phyloP scores from a whole-genome alignment of 2,329 filamentous ascomycete species.

The Monosporascus ibericus region DNA sequence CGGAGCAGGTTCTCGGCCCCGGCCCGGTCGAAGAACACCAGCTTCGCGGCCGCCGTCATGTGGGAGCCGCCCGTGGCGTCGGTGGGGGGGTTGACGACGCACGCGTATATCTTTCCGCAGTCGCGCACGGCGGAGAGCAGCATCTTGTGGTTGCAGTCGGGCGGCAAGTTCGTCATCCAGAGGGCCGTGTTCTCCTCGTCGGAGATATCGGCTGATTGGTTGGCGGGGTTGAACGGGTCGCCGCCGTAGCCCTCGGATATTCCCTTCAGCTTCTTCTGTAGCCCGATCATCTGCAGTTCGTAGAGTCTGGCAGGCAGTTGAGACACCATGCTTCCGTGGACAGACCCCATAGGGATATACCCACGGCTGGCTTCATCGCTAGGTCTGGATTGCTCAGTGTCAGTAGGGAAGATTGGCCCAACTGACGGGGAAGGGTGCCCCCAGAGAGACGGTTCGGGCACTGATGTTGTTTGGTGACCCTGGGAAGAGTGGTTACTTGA shows the following conservation, averaged over 20 bases:
- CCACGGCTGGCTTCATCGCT: background rate
- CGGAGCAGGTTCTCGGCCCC: conserved; percentile 42
- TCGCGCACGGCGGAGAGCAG: conserved; percentile 38
- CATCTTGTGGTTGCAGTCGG: conserved; percentile 32
- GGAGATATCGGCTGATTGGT: conserved; percentile 34
- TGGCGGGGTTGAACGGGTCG: conserved; percentile 28
- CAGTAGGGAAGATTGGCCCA: too few relatives aligned
- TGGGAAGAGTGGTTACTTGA: too few relatives aligned
- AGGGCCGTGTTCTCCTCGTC: conserved; percentile 41
- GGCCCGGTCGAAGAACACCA: conserved; percentile 43
- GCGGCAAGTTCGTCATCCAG: conserved; percentile 47
- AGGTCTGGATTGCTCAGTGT: too few relatives aligned
- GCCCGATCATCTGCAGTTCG: background rate
- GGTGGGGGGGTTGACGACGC: conserved; percentile 45
- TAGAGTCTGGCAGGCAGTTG: background rate
- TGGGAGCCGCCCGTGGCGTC: conserved; percentile 24
- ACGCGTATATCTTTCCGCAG: conserved; percentile 45
- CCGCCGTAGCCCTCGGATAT: conserved; percentile 34
- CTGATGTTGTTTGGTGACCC: too few relatives aligned
- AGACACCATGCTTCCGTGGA: background rate
- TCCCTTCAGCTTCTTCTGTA: conserved; percentile 5
- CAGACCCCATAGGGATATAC: background rate
- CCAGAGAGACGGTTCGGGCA: too few relatives aligned
- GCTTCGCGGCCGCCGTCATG: conserved; percentile 26
- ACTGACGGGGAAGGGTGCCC: too few relatives aligned